Percentiles rank a stretch among this genome's conserved stretches.
Conservation (phyloP, 371 early-diverging fungal species). For the Apophysomyces variabilis region DNA sequence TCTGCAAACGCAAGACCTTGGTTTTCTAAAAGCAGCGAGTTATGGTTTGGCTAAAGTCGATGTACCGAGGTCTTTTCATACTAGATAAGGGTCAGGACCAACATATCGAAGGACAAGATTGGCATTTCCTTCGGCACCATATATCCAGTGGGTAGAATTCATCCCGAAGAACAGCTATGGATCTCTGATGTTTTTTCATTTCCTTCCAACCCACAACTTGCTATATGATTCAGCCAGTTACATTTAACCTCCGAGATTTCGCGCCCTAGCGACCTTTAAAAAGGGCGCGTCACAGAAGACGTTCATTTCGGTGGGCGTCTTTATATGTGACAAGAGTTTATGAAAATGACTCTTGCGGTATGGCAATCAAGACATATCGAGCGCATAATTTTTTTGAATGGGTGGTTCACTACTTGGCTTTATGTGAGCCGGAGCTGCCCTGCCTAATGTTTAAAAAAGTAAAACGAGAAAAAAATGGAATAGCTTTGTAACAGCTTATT, state of each 20-base stretch:
- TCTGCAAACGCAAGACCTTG: slow-evolving; percentile 40
- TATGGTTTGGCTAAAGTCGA: background rate
- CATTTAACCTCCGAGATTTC: background rate
- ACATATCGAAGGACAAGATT: slow-evolving; percentile 44
- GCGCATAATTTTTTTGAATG: slow-evolving; percentile 53
- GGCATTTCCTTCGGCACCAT: slow-evolving; percentile 55
- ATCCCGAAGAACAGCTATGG: background rate
- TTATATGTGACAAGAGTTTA: slow-evolving; percentile 46
- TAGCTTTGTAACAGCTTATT: background rate
- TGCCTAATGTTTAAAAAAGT: slow-evolving; percentile 12
- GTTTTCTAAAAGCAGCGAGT: slow-evolving; percentile 24
- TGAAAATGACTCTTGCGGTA: slow-evolving; percentile 49
- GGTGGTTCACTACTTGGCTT: slow-evolving; percentile 46
- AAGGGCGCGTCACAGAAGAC: slow-evolving; percentile 52
- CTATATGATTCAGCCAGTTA: background rate
- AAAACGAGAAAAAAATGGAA: background rate
- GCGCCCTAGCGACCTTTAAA: slow-evolving; percentile 23
- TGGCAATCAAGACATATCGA: slow-evolving; percentile 66
- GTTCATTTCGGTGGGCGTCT: slow-evolving; percentile 13
- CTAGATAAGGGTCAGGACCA: slow-evolving; percentile 31
- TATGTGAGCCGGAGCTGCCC: slow-evolving; percentile 51
- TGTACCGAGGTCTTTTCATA: slow-evolving; percentile 21
- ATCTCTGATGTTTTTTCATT: background rate
- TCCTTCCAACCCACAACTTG: slow-evolving; percentile 11
- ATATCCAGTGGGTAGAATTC: slow-evolving; percentile 35